Evolutionary conservation across 306 rosid species (phyloP), one percentile per base, ranked within the genome.

Genomic region (Biancaea sappan): DNA sequence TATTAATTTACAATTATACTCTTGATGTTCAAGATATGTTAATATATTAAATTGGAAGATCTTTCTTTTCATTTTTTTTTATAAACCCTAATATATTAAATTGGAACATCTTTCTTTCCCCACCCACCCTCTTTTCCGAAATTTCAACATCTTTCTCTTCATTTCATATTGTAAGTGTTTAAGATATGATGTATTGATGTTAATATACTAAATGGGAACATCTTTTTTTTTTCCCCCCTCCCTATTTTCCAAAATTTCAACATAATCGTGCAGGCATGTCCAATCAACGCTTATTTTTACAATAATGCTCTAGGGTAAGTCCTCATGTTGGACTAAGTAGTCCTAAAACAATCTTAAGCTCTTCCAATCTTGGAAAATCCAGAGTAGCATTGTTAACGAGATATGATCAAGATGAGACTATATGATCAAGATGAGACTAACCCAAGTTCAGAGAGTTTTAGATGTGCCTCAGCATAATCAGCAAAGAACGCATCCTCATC

Each of bases 381-480:
- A 6, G 21, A 21, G 54, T 21, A 8, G 28, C 59, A 9, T 0
- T 3, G 28, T 19, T 0, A 22, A 1, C 31, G 22, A 18, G 46
- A 34, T 34, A 11, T 8, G 25, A 35, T 2, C 8, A 50, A 4
- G n/a, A n/a, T n/a, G n/a, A n/a, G n/a, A n/a, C n/a, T n/a, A n/a
- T n/a, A n/a, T n/a, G n/a, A n/a, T n/a, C 6, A 8, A 6, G 8
- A 69, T n/a, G 25, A 19, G 24, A 59, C 89, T 59, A 77, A 95
- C 99, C 98, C 99, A 10, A 95, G 94, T 86, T 95, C 99, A 1
- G 98, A 92, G 48, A 95, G 99, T 88, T 84, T 92, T 69, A 22
- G 77, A 66, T 95, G 99, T 41, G 99, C 88, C 47, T 58, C 86
- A 0, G 97, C 71, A 22, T 90, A 95, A 35, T 90, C 98, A 29